Percentiles rank a stretch among this genome's conserved stretches.
phyloP scores from a whole-genome alignment of 1,139 yeast genomes.

The Yamadazyma triangularis region DNA sequence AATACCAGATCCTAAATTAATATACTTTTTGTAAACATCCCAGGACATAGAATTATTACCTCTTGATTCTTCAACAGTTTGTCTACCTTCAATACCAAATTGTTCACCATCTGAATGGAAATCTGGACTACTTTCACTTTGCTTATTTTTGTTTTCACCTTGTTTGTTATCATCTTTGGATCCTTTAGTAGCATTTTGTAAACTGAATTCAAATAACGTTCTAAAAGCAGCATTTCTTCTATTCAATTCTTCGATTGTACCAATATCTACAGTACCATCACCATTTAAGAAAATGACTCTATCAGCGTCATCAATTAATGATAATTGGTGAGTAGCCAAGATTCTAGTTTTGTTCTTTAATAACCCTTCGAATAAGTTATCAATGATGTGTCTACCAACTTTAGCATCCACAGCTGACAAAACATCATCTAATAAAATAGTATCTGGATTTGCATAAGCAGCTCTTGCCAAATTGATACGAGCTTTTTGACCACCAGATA shows the following conservation, averaged over 20 bases:
- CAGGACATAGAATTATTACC: conserved; percentile 39
- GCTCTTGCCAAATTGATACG: conserved; percentile 41
- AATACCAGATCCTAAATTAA: conserved; percentile 38
- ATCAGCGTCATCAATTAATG: conserved; percentile 29
- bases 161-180: conserved; percentile 1
- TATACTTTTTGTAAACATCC: conserved; percentile 31
- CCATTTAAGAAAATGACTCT: conserved; percentile 29
- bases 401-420: conserved; percentile 39
- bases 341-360: conserved; percentile 26
- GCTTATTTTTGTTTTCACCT: conserved; percentile 1
- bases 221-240: conserved; percentile 21
- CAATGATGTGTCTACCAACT: conserved; percentile 36
- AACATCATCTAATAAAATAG: conserved; percentile 38
- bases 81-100: conserved; percentile 19
- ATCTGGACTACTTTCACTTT: background rate
- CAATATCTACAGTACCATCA: conserved; percentile 31
- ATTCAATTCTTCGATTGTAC: conserved; percentile 25
- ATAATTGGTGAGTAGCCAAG: conserved; percentile 38
- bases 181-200: conserved; percentile 11
- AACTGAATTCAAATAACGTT: conserved; percentile 23
- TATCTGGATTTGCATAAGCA: conserved; percentile 29
- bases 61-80: conserved; percentile 33
- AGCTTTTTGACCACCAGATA: conserved; percentile 43
- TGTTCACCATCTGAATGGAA: conserved; percentile 3
- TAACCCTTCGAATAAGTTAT: conserved; percentile 27